Percentiles rank a stretch among this genome's conserved stretches.
Evolutionary conservation across 306 rosid species (phyloP).

Genomic region (Gastrolobium villosum): DNA sequence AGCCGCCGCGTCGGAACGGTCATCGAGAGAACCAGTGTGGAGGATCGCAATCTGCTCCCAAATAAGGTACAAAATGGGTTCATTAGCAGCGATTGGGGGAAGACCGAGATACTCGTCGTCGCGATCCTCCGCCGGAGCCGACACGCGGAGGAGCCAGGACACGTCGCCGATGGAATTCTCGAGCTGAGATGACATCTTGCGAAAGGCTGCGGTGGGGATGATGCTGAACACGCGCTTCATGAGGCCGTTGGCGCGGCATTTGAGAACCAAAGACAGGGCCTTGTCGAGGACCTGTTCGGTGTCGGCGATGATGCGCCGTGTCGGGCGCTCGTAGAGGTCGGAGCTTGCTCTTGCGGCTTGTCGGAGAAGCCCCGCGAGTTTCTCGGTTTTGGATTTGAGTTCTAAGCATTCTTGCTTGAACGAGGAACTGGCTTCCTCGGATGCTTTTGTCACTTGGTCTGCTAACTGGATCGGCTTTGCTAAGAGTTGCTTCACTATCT

Average conservation of each 20-base stretch:
- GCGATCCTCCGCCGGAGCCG: slow-evolving; percentile 78
- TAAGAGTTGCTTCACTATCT: slow-evolving; percentile 73
- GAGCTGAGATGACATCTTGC: slow-evolving; percentile 76
- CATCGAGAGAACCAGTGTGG: slow-evolving; percentile 67
- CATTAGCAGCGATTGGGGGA: slow-evolving; percentile 91
- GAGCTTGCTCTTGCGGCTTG: slow-evolving; percentile 88
- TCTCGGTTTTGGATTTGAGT: slow-evolving; percentile 77
- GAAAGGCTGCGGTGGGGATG: slow-evolving; percentile 82
- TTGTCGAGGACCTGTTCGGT: slow-evolving; percentile 81
- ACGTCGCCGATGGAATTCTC: slow-evolving; percentile 89
- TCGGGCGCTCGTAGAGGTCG: slow-evolving; percentile 88
- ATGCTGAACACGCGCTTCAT: slow-evolving; percentile 84
- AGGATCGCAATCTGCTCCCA: slow-evolving; percentile 91
- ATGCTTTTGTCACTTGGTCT: slow-evolving; percentile 78
- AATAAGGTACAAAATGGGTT: slow-evolving; percentile 76
- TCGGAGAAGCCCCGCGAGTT: slow-evolving; percentile 76
- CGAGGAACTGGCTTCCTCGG: slow-evolving; percentile 70
- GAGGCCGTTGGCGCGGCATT: slow-evolving; percentile 80
- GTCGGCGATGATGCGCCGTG: slow-evolving; percentile 79
- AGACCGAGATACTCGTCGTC: slow-evolving; percentile 79
- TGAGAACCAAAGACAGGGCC: slow-evolving; percentile 62
- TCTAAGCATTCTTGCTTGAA: slow-evolving; percentile 71
- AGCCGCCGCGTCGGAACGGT: slow-evolving; percentile 88
- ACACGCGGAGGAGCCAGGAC: slow-evolving; percentile 93
- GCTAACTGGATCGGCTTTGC: slow-evolving; percentile 85